phyloP scores from a whole-genome alignment of 495 filamentous ascomycete genomes.

The Trichoderma orchidacearum region DNA sequence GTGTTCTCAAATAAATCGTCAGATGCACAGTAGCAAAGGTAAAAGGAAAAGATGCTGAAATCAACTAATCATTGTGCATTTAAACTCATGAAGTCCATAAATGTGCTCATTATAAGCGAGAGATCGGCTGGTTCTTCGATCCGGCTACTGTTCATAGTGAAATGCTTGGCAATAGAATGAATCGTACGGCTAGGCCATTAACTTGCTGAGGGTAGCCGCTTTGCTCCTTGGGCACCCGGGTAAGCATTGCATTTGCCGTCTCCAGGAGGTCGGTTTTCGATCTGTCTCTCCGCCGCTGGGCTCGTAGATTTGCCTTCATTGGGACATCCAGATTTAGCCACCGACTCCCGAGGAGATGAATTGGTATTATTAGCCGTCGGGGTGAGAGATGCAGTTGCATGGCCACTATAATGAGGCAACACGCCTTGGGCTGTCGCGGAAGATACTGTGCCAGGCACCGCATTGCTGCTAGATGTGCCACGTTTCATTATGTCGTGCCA shows the following conservation, averaged over 20 bases:
- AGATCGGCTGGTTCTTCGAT: not conserved
- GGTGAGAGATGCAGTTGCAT: constrained; percentile 27
- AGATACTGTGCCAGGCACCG: constrained; percentile 24
- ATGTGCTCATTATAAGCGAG: not conserved
- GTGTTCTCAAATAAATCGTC: not conserved
- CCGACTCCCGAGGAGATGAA: constrained; percentile 9
- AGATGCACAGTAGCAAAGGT: not conserved
- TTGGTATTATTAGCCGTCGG: constrained; percentile 19
- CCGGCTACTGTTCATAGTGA: too few relatives aligned
- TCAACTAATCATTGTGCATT: not conserved
- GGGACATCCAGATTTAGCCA: constrained; percentile 12
- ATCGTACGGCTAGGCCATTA: not conserved
- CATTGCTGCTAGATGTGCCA: constrained; percentile 19
- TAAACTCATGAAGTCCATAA: not conserved
- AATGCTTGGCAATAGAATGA: not conserved
- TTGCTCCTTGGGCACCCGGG: not conserved
- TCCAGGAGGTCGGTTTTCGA: constrained; percentile 8
- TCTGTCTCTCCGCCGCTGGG: constrained; percentile 11
- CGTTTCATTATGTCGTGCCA: constrained; percentile 31
- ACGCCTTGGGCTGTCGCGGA: constrained; percentile 32
- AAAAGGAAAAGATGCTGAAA: not conserved
- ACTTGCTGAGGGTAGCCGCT: not conserved
- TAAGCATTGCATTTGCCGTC: not conserved
- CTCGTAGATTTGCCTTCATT: constrained; percentile 11
- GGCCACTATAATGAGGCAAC: constrained; percentile 28